A percentile compares a stretch with the other conserved stretches of the same genome.
These are phyloP conservation scores for Crithidia fasciculata DNA, from an alignment of 208 protist species.

Conservation along the genomic window DNA sequence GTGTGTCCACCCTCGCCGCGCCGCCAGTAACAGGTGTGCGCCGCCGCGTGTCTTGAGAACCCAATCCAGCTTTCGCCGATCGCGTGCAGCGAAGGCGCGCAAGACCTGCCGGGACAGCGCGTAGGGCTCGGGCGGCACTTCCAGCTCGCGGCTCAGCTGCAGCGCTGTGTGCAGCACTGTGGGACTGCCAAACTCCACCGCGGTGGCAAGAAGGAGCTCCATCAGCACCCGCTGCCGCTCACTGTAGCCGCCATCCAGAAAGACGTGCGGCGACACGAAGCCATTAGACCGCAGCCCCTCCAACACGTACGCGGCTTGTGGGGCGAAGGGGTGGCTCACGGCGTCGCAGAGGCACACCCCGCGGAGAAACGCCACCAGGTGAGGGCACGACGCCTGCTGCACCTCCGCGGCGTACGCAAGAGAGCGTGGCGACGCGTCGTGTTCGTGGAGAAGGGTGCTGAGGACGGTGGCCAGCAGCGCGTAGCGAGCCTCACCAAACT, in stretches of 20 bases:
- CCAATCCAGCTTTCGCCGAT: slow-evolving; percentile 31
- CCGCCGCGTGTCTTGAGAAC: slow-evolving; percentile 17
- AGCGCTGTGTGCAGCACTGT: slow-evolving; percentile 16
- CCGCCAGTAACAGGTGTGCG: neutral
- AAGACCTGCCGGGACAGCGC: neutral
- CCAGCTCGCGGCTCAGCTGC: neutral
- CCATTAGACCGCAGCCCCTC: slow-evolving; percentile 39
- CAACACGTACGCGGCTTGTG: slow-evolving; percentile 46
- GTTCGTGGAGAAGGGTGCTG: slow-evolving; percentile 23
- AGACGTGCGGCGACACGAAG: slow-evolving; percentile 26
- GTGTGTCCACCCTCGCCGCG: slow-evolving; percentile 20
- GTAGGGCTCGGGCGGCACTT: neutral
- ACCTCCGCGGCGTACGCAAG: slow-evolving; percentile 1
- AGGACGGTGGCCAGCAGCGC: slow-evolving; percentile 23
- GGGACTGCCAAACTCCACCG: slow-evolving; percentile 41
- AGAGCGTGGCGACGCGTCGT: slow-evolving; percentile 32
- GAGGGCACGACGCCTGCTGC: neutral
- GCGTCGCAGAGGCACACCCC: slow-evolving; percentile 35
- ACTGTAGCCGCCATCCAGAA: slow-evolving; percentile 35
- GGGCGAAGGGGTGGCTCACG: slow-evolving; percentile 31
- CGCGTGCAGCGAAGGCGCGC: slow-evolving; percentile 11
- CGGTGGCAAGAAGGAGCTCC: slow-evolving; percentile 10
- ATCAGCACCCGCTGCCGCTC: slow-evolving; percentile 30
- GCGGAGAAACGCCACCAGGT: slow-evolving; percentile 43
- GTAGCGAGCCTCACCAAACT: slow-evolving; percentile 23